Conservation (phyloP, 1,284 basidiomycete genomes). For the Malassezia sp. region DNA sequence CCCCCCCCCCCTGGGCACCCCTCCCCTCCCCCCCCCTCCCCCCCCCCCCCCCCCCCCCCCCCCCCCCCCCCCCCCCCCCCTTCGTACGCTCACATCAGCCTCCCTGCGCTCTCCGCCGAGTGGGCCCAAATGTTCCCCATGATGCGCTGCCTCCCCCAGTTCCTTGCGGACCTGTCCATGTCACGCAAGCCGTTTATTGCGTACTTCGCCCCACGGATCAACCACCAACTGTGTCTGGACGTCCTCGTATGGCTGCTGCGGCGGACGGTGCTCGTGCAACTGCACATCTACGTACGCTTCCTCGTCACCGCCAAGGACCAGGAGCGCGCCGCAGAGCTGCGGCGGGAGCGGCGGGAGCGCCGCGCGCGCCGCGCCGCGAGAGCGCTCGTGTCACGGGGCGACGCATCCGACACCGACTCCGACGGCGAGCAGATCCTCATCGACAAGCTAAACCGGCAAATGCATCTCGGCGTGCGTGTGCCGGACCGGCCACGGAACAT, state of each 20-base stretch:
- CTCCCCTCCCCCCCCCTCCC: no score
- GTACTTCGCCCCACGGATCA: slow-evolving; percentile 20
- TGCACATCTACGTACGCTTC: slow-evolving; percentile 74
- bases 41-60: no score
- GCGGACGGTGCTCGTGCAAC: slow-evolving; percentile 67
- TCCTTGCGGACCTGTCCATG: slow-evolving; percentile 27
- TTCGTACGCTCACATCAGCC: slow-evolving; percentile 12
- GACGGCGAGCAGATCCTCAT: slow-evolving; percentile 10
- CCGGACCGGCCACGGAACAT: slow-evolving; percentile 1
- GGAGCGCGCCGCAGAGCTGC: slow-evolving; percentile 41
- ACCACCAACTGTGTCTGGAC: slow-evolving; percentile 57
- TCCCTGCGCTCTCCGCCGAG: slow-evolving; percentile 55
- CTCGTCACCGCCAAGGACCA: slow-evolving; percentile 69
- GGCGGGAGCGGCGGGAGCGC: slow-evolving; percentile 1
- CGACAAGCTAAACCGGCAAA: slow-evolving; percentile 4
- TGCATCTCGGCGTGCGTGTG: neutral
- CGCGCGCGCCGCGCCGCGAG: neutral
- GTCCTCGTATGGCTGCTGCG: slow-evolving; percentile 87
- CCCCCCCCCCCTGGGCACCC: no score
- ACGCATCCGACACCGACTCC: neutral
- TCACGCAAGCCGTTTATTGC: slow-evolving; percentile 20
- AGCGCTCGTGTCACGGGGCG: neutral
- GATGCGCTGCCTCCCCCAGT: slow-evolving; percentile 56
- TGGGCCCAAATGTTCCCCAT: slow-evolving; percentile 62
- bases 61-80: no score